A percentile compares a stretch with the other conserved stretches of the same genome.
Evolutionary conservation across 805 yeast species (phyloP).

Genomic region (Wickerhamiella qilinensis): DNA sequence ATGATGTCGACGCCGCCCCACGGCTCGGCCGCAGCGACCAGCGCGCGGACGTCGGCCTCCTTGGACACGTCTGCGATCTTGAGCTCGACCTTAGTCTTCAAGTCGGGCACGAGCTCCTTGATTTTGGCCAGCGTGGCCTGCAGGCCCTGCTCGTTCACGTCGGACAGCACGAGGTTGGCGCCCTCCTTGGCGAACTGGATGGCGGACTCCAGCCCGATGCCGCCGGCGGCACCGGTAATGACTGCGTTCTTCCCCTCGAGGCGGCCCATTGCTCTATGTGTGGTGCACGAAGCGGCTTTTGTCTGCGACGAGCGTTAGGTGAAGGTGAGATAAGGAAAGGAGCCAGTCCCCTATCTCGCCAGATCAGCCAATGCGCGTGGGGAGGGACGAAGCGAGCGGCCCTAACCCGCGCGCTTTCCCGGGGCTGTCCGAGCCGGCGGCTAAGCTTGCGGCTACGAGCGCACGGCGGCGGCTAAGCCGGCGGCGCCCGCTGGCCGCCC

Average conservation of each 20-base stretch:
- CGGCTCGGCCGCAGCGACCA: conserved; percentile 36
- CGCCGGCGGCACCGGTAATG: conserved; percentile 29
- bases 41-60: conserved; percentile 20
- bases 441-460: too few relatives aligned
- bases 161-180: conserved; percentile 78
- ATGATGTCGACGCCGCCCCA: conserved; percentile 72
- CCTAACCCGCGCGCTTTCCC: too few relatives aligned
- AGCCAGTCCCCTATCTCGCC: too few relatives aligned
- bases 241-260: conserved; percentile 31
- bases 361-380: too few relatives aligned
- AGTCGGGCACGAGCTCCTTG: conserved; percentile 54
- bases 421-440: too few relatives aligned
- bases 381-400: too few relatives aligned
- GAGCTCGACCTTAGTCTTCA: conserved; percentile 44
- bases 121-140: conserved; percentile 54
- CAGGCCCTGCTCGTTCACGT: conserved; percentile 30
- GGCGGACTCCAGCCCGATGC: conserved; percentile 32
- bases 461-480: too few relatives aligned
- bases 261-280: too few relatives aligned
- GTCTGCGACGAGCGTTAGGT: too few relatives aligned
- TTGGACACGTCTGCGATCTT: conserved; percentile 20
- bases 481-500: too few relatives aligned
- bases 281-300: too few relatives aligned
- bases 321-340: too few relatives aligned
- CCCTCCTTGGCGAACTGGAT: conserved; percentile 69